phyloP scores from a whole-genome alignment of 305 asterid genomes.

The Fraxinus baroniana region DNA sequence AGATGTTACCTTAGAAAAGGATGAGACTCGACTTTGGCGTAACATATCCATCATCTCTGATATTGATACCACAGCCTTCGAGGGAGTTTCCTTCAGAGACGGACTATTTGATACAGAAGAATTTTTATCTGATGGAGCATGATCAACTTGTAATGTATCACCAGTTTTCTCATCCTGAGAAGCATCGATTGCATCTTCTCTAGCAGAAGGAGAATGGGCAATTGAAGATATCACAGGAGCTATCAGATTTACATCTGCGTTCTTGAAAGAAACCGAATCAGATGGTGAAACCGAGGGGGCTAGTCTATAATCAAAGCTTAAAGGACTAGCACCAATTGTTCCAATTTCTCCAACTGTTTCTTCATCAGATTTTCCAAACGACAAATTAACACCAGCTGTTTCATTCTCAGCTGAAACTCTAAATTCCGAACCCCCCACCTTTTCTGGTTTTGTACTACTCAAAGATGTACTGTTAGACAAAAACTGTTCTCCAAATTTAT shows the following conservation, averaged over 20 bases:
- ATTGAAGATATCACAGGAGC: background rate
- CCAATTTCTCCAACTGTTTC: background rate
- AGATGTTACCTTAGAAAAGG: constrained; percentile 41
- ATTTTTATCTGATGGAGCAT: constrained; percentile 10
- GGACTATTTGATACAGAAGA: constrained; percentile 19
- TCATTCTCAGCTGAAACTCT: background rate
- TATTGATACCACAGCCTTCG: constrained; percentile 49
- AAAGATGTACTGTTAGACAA: background rate
- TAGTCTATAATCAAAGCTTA: background rate
- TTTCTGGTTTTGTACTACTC: constrained; percentile 25
- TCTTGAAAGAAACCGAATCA: background rate
- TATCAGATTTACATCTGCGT: constrained; percentile 8
- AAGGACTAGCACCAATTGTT: constrained; percentile 18
- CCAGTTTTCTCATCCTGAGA: constrained; percentile 11
- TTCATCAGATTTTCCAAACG: background rate
- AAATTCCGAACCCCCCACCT: background rate
- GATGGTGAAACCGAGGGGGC: constrained; percentile 27
- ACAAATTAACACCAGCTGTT: constrained; percentile 5
- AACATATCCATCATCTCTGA: constrained; percentile 52
- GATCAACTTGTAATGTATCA: constrained; percentile 8
- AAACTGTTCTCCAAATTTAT: background rate
- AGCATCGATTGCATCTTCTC: background rate
- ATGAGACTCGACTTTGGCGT: constrained; percentile 37
- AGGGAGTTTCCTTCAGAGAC: constrained; percentile 23
- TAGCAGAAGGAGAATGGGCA: constrained; percentile 15